These are phyloP conservation scores for Salvia miltiorrhiza DNA, from an alignment of 257 asterid genomes.

Conservation along the genomic window DNA sequence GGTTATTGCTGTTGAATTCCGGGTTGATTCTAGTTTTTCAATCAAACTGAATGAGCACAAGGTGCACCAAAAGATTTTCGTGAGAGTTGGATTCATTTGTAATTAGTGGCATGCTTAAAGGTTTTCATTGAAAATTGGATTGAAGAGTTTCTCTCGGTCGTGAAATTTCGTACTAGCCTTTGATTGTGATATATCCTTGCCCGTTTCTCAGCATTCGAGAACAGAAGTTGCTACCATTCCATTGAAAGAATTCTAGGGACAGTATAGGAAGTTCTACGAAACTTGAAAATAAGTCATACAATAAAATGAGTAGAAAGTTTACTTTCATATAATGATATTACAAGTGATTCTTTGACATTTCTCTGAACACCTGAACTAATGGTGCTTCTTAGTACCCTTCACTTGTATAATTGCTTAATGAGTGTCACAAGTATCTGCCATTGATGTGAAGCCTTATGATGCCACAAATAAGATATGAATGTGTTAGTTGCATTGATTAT, in stretches of 20 bases:
- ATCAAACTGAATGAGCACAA: not conserved
- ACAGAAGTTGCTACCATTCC: not conserved
- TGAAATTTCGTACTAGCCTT: not conserved
- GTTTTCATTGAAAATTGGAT: not conserved
- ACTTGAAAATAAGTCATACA: not conserved
- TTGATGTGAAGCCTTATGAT: not conserved
- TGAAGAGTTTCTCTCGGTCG: not conserved
- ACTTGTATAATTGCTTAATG: constrained; percentile 1
- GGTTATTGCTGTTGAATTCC: not conserved
- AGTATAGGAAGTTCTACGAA: not conserved
- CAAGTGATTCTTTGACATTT: not conserved
- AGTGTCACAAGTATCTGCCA: not conserved
- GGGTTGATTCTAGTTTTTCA: not conserved
- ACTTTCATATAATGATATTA: not conserved
- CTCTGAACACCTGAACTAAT: not conserved
- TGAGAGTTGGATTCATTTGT: constrained; percentile 6
- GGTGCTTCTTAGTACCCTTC: not conserved
- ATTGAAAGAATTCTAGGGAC: not conserved
- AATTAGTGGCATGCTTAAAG: not conserved
- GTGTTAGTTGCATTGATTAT: not conserved
- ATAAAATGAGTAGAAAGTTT: not conserved
- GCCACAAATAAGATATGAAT: not conserved
- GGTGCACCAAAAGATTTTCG: not conserved
- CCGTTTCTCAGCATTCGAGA: not conserved
- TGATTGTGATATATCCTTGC: not conserved